Evolutionary conservation across 1,284 basidiomycete genomes (phyloP).

Genomic region (Trichosporon asahii): DNA sequence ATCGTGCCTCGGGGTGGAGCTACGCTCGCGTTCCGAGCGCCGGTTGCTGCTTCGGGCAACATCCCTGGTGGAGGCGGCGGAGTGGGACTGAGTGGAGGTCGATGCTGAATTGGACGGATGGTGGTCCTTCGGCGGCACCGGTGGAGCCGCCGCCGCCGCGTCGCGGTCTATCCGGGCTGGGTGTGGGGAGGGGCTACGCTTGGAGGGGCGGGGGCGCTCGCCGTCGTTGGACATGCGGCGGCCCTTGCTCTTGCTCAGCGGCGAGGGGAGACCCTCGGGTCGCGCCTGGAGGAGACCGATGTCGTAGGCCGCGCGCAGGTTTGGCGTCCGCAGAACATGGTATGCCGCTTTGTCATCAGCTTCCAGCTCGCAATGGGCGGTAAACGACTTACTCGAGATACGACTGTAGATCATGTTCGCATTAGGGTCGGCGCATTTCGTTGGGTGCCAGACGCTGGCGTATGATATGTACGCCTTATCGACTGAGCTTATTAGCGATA

Average conservation of each 20-base stretch:
- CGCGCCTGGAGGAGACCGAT: conserved; percentile 3
- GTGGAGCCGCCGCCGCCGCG: not conserved
- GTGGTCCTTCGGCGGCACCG: conserved; percentile 1
- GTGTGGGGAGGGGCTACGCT: not conserved
- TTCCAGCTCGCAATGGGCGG: too few species aligned
- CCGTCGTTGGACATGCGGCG: not conserved
- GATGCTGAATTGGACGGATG: too few species aligned
- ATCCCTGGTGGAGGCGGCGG: not conserved
- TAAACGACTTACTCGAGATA: not conserved
- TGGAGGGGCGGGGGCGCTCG: not conserved
- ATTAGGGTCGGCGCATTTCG: conserved; percentile 2
- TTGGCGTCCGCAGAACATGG: not conserved
- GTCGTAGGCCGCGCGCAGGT: conserved; percentile 2
- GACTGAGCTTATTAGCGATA: not conserved
- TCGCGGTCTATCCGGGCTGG: not conserved
- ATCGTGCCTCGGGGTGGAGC: not conserved
- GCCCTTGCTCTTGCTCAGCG: not conserved
- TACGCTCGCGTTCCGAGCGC: not conserved
- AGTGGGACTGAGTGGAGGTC: not conserved
- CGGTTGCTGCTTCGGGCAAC: not conserved
- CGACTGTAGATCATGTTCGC: not conserved
- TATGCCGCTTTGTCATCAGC: not conserved
- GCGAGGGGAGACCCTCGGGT: not conserved
- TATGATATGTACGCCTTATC: conserved; percentile 4
- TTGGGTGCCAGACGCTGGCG: conserved; percentile 5